Evolutionary conservation across 306 rosid species (phyloP).

Genomic region (Oemleria cerasiformis): DNA sequence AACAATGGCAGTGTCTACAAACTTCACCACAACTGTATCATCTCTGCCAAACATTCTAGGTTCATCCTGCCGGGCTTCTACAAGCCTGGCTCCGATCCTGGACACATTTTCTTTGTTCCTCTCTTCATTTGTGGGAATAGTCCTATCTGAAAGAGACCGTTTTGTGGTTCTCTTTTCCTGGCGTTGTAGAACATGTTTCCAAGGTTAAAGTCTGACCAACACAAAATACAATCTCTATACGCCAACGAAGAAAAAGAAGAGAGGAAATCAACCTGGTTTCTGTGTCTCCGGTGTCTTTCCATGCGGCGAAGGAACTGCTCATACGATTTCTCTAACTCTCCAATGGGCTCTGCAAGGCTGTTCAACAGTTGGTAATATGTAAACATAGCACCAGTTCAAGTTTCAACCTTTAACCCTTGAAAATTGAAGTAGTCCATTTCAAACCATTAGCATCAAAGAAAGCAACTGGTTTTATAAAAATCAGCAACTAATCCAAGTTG

Average conservation of each 20-base stretch:
- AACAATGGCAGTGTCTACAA: slow-evolving; percentile 71
- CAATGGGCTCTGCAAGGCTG: slow-evolving; percentile 87
- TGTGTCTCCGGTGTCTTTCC: slow-evolving; percentile 53
- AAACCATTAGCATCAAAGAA: not conserved
- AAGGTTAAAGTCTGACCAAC: not conserved
- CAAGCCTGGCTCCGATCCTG: slow-evolving; percentile 21
- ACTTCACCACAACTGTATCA: slow-evolving; percentile 64
- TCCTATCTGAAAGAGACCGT: slow-evolving; percentile 35
- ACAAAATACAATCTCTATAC: slow-evolving; percentile 5
- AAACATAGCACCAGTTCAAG: slow-evolving; percentile 19
- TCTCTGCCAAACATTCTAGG: slow-evolving; percentile 42
- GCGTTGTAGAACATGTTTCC: slow-evolving; percentile 21
- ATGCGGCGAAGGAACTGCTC: slow-evolving; percentile 78
- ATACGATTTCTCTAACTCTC: slow-evolving; percentile 71
- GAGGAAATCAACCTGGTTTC: slow-evolving; percentile 46
- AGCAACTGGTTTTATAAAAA: not conserved
- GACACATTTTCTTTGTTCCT: slow-evolving; percentile 28
- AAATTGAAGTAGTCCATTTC: not conserved
- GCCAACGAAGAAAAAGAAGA: not conserved
- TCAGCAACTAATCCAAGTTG: not conserved
- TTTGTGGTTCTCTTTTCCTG: slow-evolving; percentile 45
- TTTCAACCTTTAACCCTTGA: not conserved
- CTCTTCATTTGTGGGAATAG: slow-evolving; percentile 29
- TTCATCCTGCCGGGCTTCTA: slow-evolving; percentile 30
- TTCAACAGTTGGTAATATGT: slow-evolving; percentile 20